These are phyloP conservation scores for Bacidia rubella DNA, from an alignment of 495 filamentous ascomycete species.

Conservation along the genomic window DNA sequence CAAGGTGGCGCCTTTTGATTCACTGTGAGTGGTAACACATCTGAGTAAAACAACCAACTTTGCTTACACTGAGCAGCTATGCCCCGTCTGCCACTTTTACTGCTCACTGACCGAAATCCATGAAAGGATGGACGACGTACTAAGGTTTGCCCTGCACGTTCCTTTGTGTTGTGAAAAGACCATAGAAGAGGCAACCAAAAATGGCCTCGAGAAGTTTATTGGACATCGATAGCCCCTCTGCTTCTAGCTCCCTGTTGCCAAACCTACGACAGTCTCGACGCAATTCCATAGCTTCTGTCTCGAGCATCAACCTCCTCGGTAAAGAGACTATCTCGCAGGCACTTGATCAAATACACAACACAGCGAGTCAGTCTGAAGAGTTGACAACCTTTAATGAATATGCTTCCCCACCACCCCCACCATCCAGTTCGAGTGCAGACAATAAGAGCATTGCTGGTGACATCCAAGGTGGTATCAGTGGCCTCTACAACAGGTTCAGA, in stretches of 20 bases:
- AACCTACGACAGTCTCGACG: slow-evolving; percentile 39
- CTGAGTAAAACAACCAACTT: no score
- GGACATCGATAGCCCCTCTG: slow-evolving; percentile 28
- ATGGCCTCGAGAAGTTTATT: slow-evolving; percentile 31
- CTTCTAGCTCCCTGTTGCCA: slow-evolving; percentile 31
- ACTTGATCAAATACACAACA: slow-evolving; percentile 72
- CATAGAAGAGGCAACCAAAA: background rate
- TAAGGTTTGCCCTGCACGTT: background rate
- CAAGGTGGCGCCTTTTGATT: no score
- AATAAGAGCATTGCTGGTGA: slow-evolving; percentile 57
- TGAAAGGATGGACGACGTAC: background rate
- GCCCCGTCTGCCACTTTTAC: no score
- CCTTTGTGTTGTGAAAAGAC: background rate
- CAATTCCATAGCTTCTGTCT: slow-evolving; percentile 51
- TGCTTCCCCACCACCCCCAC: slow-evolving; percentile 34
- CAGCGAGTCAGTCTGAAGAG: slow-evolving; percentile 63
- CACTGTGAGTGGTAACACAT: no score
- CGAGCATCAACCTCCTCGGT: slow-evolving; percentile 44
- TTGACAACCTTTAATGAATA: slow-evolving; percentile 88
- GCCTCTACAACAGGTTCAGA: slow-evolving; percentile 68
- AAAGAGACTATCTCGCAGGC: slow-evolving; percentile 57
- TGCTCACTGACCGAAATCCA: no score
- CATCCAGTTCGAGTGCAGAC: slow-evolving; percentile 39
- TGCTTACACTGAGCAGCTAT: no score
- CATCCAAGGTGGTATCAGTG: slow-evolving; percentile 69